Evolutionary conservation across 2,329 filamentous ascomycete genomes (phyloP), one percentile per base, ranked within the genome.

Genomic region (Epichloe sp.): DNA sequence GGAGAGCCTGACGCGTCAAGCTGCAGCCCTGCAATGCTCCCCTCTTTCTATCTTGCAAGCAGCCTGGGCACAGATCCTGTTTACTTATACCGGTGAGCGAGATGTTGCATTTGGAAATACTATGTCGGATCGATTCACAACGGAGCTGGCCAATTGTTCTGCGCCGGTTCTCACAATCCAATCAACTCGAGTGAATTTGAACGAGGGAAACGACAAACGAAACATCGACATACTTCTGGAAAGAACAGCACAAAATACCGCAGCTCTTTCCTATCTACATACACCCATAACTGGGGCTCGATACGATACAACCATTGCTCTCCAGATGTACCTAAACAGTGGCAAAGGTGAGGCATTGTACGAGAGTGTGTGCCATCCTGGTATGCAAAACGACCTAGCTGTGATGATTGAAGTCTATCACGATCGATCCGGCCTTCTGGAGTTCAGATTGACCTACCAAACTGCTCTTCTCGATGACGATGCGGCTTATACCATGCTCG

Each of bases 71-170:
- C 57, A 62, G 6, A 54, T 69, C n/a, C 50, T 69, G 1, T 67
- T 66, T 50, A 62, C 61, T 15, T 64, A 63, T 26, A 59, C 60
- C 10, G 58, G 62, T 17, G 63, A 65, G 6, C 60, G 59, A 14
- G 66, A 68, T 37, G 55, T 68, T 2, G 57, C 60, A 2, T 63
- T 68, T 51, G 64, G 64, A 17, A 68, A 60, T 48, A 62, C 67
- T 4, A 49, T 66, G 3, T 66, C 65, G 21, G 64, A 61, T 15
- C 55, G 62, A 21, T 43, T 43, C 4, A 19, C 44, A 15, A 17
- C 23, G 12, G 44, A 46, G 12, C 8, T 46, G 23, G 26, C 15
- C 26, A 35, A 36, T 31, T 46, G 44, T 36, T 34, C 44, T 10
- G 44, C 44, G 15, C 44, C 44, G 14, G 44, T 36, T 10, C n/a